These are phyloP conservation scores for Piper longum DNA, from an alignment of 164 flowering plant species.

Conservation along the genomic window DNA sequence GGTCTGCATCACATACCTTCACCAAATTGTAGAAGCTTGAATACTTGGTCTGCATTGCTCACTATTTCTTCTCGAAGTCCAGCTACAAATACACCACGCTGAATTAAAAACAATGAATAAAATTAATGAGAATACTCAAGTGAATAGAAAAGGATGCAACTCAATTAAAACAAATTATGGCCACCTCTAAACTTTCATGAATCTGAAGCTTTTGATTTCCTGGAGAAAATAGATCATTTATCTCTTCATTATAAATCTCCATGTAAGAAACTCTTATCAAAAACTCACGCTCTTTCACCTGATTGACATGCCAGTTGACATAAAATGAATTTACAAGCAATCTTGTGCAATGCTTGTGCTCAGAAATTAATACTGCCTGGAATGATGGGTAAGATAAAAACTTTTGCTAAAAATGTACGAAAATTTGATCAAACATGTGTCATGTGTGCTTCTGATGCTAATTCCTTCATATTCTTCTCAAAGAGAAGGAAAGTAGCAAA, in stretches of 20 bases:
- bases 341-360: background rate
- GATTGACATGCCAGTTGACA: conserved; percentile 4
- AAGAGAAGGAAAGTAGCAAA: background rate
- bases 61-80: conserved; percentile 96
- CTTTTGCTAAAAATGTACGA: background rate
- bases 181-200: conserved; percentile 93
- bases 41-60: conserved; percentile 70
- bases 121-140: conserved; percentile 8
- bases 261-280: conserved; percentile 87
- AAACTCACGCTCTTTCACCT: conserved; percentile 68
- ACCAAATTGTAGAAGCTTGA: conserved; percentile 68
- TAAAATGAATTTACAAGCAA: background rate
- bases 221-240: conserved; percentile 75
- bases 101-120: background rate
- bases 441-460: background rate
- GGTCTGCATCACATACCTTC: conserved; percentile 48
- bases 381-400: background rate
- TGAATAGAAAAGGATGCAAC: background rate
- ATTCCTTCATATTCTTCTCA: background rate
- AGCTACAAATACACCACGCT: conserved; percentile 92
- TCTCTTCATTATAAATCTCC: conserved; percentile 98
- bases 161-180: background rate
- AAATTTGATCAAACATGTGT: too few relatives aligned
- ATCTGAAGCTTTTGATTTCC: conserved; percentile 81
- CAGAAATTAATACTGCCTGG: background rate